Base-by-base conservation (phyloP, 2,329 filamentous ascomycete genomes). In the Aspergillus alliaceus region DNA sequence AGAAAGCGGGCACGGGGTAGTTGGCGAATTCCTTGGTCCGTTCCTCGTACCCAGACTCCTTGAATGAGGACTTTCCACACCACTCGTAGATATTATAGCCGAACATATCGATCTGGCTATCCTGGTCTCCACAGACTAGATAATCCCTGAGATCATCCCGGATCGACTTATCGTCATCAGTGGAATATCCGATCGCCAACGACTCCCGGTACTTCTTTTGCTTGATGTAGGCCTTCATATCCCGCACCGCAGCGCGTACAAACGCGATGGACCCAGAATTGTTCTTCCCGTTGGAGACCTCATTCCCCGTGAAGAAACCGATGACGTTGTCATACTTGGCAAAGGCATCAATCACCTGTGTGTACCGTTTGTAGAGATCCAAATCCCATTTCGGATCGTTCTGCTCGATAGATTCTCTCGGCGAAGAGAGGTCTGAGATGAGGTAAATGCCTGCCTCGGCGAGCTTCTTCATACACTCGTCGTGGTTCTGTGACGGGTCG, bases 21-120 rank as follows among this genome's bases (percentile, higher is more conserved):
- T 88, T 86, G 57, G 82, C 75, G 81, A 97, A 99, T 79, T 97
- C 93, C 64, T 90, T 77, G 66, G 92, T 92, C 74, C 93, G 90
- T 55, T 86, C 83, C 63, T 88, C 82, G 79, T 93, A 99, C 53
- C 91, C 91, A 3, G 95, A 97, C 59, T 82, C 72, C 34, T 81
- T 71, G 80, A 89, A 95, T 68, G 81, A 86, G 71, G 90, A 96
- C 66, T 92, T 76, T 66, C 93, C 95, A 75, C 95, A 99, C 95
- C 95, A 99, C 53, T 93, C 96, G 84, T 99, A 99, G 80, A 98
- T 96, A 84, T 99, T 99, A 88, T 98, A 98, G 58, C 95, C 95
- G 90, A 93, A 99, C 83, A 96, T 98, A 78, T 99, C 95, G 65
- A 98, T 96, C 59, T 89, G 76, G 70, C 78, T 77, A 8, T 81